Conservation (phyloP, 495 filamentous ascomycete species). For the Collariella sp. region DNA sequence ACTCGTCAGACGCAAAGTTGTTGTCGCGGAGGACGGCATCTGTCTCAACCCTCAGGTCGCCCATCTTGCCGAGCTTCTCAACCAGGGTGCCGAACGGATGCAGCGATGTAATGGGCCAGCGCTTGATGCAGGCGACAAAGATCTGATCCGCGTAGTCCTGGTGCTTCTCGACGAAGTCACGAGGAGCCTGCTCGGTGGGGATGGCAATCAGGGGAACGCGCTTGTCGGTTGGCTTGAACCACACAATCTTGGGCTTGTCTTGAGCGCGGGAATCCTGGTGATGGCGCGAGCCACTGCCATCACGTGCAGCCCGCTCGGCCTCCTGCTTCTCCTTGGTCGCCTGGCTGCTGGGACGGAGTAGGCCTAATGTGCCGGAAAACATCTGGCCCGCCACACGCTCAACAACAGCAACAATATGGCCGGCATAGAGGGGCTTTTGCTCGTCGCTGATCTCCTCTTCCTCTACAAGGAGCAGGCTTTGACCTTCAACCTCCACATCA, state of each 20-base stretch:
- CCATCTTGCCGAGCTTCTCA: constrained; percentile 95
- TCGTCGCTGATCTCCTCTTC: constrained; percentile 99
- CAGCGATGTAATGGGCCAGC: constrained; percentile 98
- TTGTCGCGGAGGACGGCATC: constrained; percentile 95
- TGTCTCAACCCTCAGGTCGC: constrained; percentile 91
- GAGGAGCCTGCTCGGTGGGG: constrained; percentile 92
- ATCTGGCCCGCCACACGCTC: constrained; percentile 96
- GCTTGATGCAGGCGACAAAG: constrained; percentile 97
- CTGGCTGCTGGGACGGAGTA: constrained; percentile 93
- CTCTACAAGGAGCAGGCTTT: constrained; percentile 91
- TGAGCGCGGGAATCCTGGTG: constrained; percentile 70
- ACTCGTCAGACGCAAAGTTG: constrained; percentile 96
- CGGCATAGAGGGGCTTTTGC: constrained; percentile 92
- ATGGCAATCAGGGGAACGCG: constrained; percentile 96
- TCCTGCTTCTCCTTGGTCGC: constrained; percentile 99
- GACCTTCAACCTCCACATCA: constrained; percentile 96
- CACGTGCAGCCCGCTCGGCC: constrained; percentile 84
- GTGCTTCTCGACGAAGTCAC: constrained; percentile 97
- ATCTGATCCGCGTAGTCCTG: constrained; percentile 95
- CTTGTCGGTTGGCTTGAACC: constrained; percentile 99
- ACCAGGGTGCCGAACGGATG: constrained; percentile 97
- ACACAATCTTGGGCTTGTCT: constrained; percentile 99
- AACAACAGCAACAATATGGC: constrained; percentile 93
- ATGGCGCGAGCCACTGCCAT: constrained; percentile 67
- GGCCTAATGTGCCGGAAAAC: constrained; percentile 94